Evolutionary conservation across 2,329 filamentous ascomycete genomes (phyloP).

Genomic region (Cladosporium sp.): DNA sequence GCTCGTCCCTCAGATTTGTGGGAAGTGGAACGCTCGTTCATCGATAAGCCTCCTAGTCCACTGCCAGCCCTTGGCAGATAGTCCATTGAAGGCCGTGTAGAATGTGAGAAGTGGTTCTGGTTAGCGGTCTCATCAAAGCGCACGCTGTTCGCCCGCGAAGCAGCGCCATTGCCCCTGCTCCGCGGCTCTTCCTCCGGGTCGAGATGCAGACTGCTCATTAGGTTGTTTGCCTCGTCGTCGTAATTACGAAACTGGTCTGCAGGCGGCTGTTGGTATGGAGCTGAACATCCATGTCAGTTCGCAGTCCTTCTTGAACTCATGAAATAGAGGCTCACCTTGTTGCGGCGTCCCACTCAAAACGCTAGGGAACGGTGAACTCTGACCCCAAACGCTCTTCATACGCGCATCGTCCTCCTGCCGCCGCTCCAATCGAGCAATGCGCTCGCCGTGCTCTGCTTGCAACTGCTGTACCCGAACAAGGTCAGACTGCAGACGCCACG

Average conservation of each 20-base stretch:
- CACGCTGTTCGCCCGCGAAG: conserved; percentile 92
- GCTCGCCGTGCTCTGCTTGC: conserved; percentile 59
- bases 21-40: conserved; percentile 87
- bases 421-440: conserved; percentile 58
- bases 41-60: conserved; percentile 71
- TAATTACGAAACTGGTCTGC: conserved; percentile 85
- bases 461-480: conserved; percentile 57
- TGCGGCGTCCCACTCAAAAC: conserved; percentile 75
- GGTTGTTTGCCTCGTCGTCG: conserved; percentile 77
- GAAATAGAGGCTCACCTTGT: conserved; percentile 60
- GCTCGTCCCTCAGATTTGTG: conserved; percentile 95
- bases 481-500: conserved; percentile 62
- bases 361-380: conserved; percentile 81
- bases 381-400: conserved; percentile 82
- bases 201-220: conserved; percentile 76
- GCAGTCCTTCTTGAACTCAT: not conserved
- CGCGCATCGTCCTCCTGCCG: conserved; percentile 60
- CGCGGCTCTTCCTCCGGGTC: conserved; percentile 84
- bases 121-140: conserved; percentile 95
- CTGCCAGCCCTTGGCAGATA: conserved; percentile 65
- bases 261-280: conserved; percentile 73
- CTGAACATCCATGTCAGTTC: conserved; percentile 41
- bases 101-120: conserved; percentile 83
- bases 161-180: conserved; percentile 65
- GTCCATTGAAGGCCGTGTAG: conserved; percentile 76